phyloP scores from a whole-genome alignment of 768 basidiomycete genomes.

The Hygrophoropsis aurantiaca region DNA sequence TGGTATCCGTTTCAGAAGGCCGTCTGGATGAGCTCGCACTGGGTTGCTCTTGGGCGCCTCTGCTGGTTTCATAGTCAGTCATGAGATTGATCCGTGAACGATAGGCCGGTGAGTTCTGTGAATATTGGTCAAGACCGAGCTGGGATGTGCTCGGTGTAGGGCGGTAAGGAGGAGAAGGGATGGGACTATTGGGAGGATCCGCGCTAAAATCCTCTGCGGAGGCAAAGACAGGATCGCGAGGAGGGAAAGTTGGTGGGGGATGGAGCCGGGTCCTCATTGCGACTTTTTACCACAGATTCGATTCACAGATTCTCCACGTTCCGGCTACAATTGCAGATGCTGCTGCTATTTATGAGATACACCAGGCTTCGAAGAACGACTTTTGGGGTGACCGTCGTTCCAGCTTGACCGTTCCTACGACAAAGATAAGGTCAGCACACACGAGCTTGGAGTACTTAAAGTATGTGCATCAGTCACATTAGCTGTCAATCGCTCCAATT shows the following conservation, averaged over 20 bases:
- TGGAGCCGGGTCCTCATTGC: slow-evolving; percentile 14
- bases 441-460: background rate
- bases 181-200: slow-evolving; percentile 6
- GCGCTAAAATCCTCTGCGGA: slow-evolving; percentile 19
- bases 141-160: slow-evolving; percentile 34
- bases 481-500: slow-evolving; percentile 2
- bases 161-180: slow-evolving; percentile 41
- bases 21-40: slow-evolving; percentile 13
- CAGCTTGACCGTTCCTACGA: background rate
- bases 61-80: slow-evolving; percentile 13
- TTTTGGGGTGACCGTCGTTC: background rate
- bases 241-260: slow-evolving; percentile 10
- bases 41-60: slow-evolving; percentile 1
- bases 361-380: background rate
- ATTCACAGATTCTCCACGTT: slow-evolving; percentile 1
- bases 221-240: slow-evolving; percentile 11
- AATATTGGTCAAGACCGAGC: slow-evolving; percentile 19
- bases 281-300: background rate
- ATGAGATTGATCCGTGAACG: slow-evolving; percentile 20
- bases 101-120: slow-evolving; percentile 22
- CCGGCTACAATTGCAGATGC: slow-evolving; percentile 5
- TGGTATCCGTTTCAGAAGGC: slow-evolving; percentile 6
- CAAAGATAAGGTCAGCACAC: background rate
- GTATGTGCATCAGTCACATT: background rate
- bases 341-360: background rate